Base-by-base conservation (phyloP, 257 asterid species). In the Agastache rugosa region DNA sequence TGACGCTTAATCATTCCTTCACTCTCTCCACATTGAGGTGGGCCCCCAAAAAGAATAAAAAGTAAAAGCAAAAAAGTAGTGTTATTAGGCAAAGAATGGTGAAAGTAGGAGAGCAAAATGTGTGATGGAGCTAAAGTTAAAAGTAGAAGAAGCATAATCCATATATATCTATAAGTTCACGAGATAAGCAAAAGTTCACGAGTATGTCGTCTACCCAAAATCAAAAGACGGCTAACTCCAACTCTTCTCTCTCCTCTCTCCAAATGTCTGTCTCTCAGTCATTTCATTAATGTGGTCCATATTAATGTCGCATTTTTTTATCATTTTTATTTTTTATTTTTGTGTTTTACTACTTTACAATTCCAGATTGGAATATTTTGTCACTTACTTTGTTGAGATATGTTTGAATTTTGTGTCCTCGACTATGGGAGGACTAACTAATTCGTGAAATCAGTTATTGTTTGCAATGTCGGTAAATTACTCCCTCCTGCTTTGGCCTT, bases 121-220 rank as follows among this genome's bases (percentile, higher is more conserved):
- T 77, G 77, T 63, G 77, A 71, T 42, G 69, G 62, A 64, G 70
- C 16, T 63, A 39, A 39, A 48, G 71, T 16, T 67, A 27, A 59
- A 59, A 66, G 75, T 16, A 23, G 54, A 56, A 69, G 63, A 37
- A 39, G 54, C 56, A 7, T 54, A 55, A 60, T 60, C 65, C 65
- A 60, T 60, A 60, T 23, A 80, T 64, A 17, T 6, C 20, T 63
- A 67, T 72, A 75, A 66, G 71, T 73, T 81, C 92, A 85, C 90
- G 85, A 72, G 86, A 77, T 39, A 73, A 80, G 80, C 83, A 58
- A 72, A 79, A 70, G 88, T 83, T 87, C 92, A 87, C 92, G 92
- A 83, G 92, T 80, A 75, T 71, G 69, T 63, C 23, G 69, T 63
- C 23, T 59, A n/a, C 47, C 54, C 71, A 8, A 64, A 59, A 60